These are phyloP conservation scores for Paecilomyces dactylethromorphus DNA, from an alignment of 2,329 filamentous ascomycete genomes.

Conservation along the genomic window DNA sequence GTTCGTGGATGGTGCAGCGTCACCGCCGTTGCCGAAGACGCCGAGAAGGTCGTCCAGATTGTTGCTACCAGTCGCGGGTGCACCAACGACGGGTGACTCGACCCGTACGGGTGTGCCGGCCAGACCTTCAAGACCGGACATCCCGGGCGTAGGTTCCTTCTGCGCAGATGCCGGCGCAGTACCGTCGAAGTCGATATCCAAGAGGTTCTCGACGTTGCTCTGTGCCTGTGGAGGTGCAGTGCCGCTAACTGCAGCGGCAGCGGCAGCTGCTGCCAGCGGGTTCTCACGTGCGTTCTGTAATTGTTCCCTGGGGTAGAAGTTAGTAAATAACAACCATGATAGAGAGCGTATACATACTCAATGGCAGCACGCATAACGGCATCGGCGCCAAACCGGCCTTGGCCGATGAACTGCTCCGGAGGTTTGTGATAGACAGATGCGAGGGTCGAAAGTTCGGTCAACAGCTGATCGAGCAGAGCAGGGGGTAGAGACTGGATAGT, in stretches of 20 bases:
- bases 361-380: constrained; percentile 93
- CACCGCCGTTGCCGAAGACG: constrained; percentile 52
- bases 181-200: constrained; percentile 95
- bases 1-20: constrained; percentile 19
- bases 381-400: constrained; percentile 88
- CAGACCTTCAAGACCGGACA: constrained; percentile 56
- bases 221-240: constrained; percentile 50
- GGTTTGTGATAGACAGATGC: constrained; percentile 98
- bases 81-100: constrained; percentile 36
- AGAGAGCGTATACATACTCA: constrained; percentile 47
- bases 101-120: constrained; percentile 52
- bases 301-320: constrained; percentile 57
- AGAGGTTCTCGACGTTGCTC: constrained; percentile 84
- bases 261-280: constrained; percentile 79
- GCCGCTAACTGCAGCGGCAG: constrained; percentile 55
- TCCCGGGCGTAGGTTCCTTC: constrained; percentile 52
- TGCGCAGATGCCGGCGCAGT: constrained; percentile 83
- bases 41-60: constrained; percentile 79
- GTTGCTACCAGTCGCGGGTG: constrained; percentile 34
- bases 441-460: constrained; percentile 85
- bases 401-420: constrained; percentile 94
- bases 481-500: constrained; percentile 87
- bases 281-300: constrained; percentile 88
- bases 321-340: neutral
- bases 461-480: constrained; percentile 78